Evolutionary conservation across 2,329 filamentous ascomycete genomes (phyloP), one percentile per base, ranked within the genome.

Genomic region (Talaromyces sp.): DNA sequence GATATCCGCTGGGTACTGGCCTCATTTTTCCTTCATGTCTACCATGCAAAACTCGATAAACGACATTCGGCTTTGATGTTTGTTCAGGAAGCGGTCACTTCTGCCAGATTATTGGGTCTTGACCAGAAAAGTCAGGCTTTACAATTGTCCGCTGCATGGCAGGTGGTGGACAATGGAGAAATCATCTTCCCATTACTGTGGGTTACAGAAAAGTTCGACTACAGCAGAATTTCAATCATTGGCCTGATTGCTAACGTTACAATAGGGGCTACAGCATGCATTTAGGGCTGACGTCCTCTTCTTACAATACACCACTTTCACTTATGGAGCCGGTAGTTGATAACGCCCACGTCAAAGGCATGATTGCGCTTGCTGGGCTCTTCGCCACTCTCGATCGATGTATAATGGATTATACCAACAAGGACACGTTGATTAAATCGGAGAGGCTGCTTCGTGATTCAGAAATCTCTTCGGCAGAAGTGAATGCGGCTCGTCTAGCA

Each of bases 21-120:
- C 16, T 72, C 71, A 1, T 72, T 73, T 61, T 73, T 73, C 33
- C 64, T 73, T 57, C 71, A 73, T 66, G 71, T 73, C 3, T 71
- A 72, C 55, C 67, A 73, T 64, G 71, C 71, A 16, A 73, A 73
- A 60, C 65, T 68, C 23, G 71, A 73, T n/a, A 66, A 68, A 59
- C 66, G 67, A 9, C 68, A 66, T 8, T 68, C 67, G 16, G 71
- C 71, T 1, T 69, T 72, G 70, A 67, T 69, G 64, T 73, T 70
- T 23, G 69, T 72, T 14, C 70, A 72, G 31, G 70, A 73, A 37
- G 71, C 71, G 3, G 67, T 73, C 11, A 63, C 67, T 1, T 65
- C 66, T 0, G 70, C 70, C 11, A 64, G 65, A 31, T 52, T 70
- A 6, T 39, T 73, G 58, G 60, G 65, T 9, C 31, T 73, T 44